These are phyloP conservation scores for Kluyveromyces nonfermentans DNA, from an alignment of 805 yeast species.

Conservation along the genomic window DNA sequence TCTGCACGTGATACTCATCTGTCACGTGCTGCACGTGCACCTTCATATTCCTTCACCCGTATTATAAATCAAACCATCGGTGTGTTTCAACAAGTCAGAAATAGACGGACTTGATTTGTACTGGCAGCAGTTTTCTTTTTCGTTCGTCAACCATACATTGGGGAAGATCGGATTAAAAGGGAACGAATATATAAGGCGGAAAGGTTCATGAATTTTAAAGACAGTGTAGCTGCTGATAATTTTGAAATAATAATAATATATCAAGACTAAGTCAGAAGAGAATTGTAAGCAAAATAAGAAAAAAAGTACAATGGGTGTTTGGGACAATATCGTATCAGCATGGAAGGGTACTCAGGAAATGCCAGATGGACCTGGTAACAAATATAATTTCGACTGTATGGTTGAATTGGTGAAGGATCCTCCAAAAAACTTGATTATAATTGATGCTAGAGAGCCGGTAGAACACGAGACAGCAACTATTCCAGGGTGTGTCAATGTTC, in stretches of 20 bases:
- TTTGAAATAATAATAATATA: too few relatives aligned
- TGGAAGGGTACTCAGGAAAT: constrained; percentile 18
- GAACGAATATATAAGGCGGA: too few relatives aligned
- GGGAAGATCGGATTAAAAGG: too few relatives aligned
- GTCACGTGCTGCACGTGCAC: background rate
- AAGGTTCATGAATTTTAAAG: too few relatives aligned
- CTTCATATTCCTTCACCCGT: background rate
- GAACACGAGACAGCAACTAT: constrained; percentile 63
- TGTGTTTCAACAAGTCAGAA: too few relatives aligned
- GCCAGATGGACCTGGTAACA: constrained; percentile 30
- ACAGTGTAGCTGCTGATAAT: too few relatives aligned
- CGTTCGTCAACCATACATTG: too few relatives aligned
- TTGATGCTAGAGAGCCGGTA: constrained; percentile 82
- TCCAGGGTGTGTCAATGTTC: constrained; percentile 76
- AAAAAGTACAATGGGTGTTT: constrained; percentile 15
- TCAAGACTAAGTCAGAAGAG: too few relatives aligned
- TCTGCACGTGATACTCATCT: background rate
- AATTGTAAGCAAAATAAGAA: too few relatives aligned
- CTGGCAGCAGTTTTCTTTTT: too few relatives aligned
- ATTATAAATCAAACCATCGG: background rate
- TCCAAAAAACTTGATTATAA: constrained; percentile 41
- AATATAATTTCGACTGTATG: constrained; percentile 45
- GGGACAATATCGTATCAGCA: constrained; percentile 19
- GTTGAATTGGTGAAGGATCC: constrained; percentile 35
- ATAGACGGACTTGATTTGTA: too few relatives aligned